Percentiles rank a stretch among this genome's conserved stretches.
These are phyloP conservation scores for Amoebophrya sp. DNA, from an alignment of 169 alveolate species.

Conservation along the genomic window DNA sequence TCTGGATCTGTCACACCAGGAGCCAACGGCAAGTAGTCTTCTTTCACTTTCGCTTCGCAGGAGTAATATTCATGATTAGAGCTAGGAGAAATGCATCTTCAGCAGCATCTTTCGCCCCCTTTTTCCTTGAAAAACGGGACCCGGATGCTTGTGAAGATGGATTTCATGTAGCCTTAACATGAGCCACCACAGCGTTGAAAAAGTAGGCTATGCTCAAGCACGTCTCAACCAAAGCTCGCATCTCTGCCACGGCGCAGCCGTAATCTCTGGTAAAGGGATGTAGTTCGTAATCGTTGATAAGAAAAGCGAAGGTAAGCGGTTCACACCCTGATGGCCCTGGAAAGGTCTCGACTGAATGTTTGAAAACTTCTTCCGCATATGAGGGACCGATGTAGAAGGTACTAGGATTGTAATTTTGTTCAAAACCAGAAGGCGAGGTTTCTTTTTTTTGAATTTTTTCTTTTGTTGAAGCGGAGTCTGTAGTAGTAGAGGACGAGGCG, in stretches of 20 bases:
- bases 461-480: too few species aligned
- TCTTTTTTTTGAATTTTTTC: too few species aligned
- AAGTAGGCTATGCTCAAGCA: background rate
- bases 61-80: background rate
- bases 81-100: too few species aligned
- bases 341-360: background rate
- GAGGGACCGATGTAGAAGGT: too few species aligned
- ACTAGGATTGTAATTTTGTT: too few species aligned
- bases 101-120: too few species aligned
- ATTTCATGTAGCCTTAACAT: too few species aligned
- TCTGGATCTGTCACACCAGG: background rate
- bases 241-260: background rate
- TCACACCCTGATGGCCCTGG: background rate
- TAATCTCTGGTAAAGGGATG: background rate
- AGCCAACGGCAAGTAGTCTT: background rate
- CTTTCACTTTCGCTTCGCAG: background rate
- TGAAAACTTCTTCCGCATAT: background rate
- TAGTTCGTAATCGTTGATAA: background rate
- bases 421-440: too few species aligned
- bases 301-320: background rate
- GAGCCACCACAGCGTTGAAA: background rate
- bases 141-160: too few species aligned
- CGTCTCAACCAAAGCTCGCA: background rate
- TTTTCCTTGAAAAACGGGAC: too few species aligned
- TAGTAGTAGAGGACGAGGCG: too few species aligned